These are phyloP conservation scores for Pythium coloratum DNA, from an alignment of 352 stramenopile species.

Conservation along the genomic window DNA sequence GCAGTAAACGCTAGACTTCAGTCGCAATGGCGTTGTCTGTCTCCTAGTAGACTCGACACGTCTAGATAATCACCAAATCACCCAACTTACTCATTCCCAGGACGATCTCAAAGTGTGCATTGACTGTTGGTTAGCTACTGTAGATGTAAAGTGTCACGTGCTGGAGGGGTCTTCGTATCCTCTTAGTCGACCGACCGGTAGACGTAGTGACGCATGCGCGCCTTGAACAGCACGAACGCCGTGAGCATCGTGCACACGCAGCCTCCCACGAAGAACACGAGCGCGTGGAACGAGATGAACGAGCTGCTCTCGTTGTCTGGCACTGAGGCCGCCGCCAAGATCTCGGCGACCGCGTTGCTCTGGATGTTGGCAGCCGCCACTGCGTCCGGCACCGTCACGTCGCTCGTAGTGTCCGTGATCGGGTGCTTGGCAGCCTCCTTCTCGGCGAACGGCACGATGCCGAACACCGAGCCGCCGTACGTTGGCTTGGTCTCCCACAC, in stretches of 20 bases:
- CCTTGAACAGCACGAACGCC: conserved; percentile 47
- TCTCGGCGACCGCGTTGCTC: not conserved
- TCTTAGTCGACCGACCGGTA: conserved; percentile 58
- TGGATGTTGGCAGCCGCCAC: conserved; percentile 9
- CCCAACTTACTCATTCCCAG: not conserved
- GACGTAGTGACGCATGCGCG: conserved; percentile 49
- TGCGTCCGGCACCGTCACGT: conserved; percentile 45
- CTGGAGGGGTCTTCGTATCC: not conserved
- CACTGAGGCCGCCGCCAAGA: conserved; percentile 12
- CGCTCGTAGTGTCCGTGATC: conserved; percentile 81
- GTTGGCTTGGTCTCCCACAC: conserved; percentile 56
- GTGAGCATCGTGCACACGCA: conserved; percentile 49
- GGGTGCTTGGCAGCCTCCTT: conserved; percentile 70
- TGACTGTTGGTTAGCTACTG: not conserved
- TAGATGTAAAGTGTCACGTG: not conserved
- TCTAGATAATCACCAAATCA: not conserved
- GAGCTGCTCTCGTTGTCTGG: conserved; percentile 8
- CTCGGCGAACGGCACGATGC: conserved; percentile 55
- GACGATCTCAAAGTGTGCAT: not conserved
- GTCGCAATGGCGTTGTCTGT: not conserved
- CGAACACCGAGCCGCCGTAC: conserved; percentile 59
- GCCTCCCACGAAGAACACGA: conserved; percentile 63
- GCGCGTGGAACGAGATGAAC: conserved; percentile 26
- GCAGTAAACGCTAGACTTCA: no score
- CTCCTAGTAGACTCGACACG: not conserved